Base-by-base conservation (phyloP, 2,329 filamentous ascomycete species). In the Sporothrix luriei region DNA sequence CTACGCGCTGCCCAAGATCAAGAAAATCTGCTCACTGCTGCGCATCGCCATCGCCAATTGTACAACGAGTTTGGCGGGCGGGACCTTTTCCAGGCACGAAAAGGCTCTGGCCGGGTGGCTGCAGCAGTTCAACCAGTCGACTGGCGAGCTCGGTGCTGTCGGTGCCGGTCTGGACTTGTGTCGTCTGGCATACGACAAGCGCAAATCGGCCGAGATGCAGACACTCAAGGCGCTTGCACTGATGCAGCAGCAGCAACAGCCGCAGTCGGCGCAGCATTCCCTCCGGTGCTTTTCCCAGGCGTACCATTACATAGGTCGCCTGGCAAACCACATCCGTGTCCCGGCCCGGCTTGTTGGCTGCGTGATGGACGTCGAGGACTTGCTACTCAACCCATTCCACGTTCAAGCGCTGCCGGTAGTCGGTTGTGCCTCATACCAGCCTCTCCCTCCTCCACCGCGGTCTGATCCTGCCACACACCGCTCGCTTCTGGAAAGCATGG, bases 271-370 rank as follows among this genome's bases (percentile, higher is more conserved):
- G 3, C 24, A 26, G 5, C 4, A 5, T 2, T 33, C 51, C 24
- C 11, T 11, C 3, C 24, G 29, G 24, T 29, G 52, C 0, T 82
- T 82, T 69, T 69, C 71, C 4, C 52, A 62, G 3, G 75, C 79
- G 5, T 75, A 76, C 4, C 84, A 85, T 72, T 76, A 78, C 46
- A 74, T 86, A 9, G 82, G 84, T 2, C 78, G 83, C 0, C 73
- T 86, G 1, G 80, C 80, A n/a, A 75, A 81, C 26, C 80, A 81
- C 66, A 74, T 82, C 2, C 78, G 81, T 11, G 79, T 80, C 1
- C 75, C 78, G 0, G 76, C 77, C 4, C 72, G 79, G 10, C 76
- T 86, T 0, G 64, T 84, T 1, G 72, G 76, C 7, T 77, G 80
- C 66, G 74, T 76, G 3, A 11, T 13, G 11, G 49, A 54, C 1